A percentile compares a stretch with the other conserved stretches of the same genome.
Evolutionary conservation across 1,284 basidiomycete genomes (phyloP).

Genomic region (Vanrija humicola): DNA sequence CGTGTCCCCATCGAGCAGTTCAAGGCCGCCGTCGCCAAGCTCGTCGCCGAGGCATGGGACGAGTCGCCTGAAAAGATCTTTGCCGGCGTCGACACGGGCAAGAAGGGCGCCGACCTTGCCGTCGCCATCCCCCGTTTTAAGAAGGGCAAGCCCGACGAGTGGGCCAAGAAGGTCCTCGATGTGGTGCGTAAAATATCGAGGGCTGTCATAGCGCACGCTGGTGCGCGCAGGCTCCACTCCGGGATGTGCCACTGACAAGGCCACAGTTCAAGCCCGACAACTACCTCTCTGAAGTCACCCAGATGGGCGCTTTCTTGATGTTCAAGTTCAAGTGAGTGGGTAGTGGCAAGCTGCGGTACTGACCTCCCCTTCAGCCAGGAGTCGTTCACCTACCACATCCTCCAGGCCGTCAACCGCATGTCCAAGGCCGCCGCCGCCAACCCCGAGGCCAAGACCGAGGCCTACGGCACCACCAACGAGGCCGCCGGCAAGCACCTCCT

Average conservation of each 20-base stretch:
- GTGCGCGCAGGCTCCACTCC: neutral
- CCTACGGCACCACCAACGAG: conserved; percentile 69
- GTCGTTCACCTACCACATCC: conserved; percentile 69
- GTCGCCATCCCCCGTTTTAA: conserved; percentile 88
- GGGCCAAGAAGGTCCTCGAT: conserved; percentile 68
- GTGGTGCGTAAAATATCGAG: conserved; percentile 56
- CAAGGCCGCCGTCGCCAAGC: conserved; percentile 74
- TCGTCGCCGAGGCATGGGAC: conserved; percentile 65
- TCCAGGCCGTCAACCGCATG: conserved; percentile 78
- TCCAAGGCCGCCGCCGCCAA: conserved; percentile 34
- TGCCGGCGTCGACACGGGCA: conserved; percentile 76
- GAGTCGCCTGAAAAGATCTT: conserved; percentile 72
- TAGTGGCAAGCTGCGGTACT: no score
- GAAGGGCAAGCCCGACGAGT: conserved; percentile 74
- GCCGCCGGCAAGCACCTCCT: conserved; percentile 64
- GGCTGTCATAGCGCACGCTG: neutral
- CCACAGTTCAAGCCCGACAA: conserved; percentile 52
- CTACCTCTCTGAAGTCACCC: conserved; percentile 55
- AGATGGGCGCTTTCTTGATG: conserved; percentile 75
- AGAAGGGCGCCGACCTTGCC: conserved; percentile 88
- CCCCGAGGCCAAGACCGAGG: conserved; percentile 50
- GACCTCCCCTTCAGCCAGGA: conserved; percentile 36
- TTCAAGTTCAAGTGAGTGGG: conserved; percentile 62
- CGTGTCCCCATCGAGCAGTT: conserved; percentile 77
- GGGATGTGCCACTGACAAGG: conserved; percentile 51